A percentile compares a stretch with the other conserved stretches of the same genome.
Evolutionary conservation across 768 basidiomycete genomes (phyloP).

Genomic region (Leccinum longicurvipes): DNA sequence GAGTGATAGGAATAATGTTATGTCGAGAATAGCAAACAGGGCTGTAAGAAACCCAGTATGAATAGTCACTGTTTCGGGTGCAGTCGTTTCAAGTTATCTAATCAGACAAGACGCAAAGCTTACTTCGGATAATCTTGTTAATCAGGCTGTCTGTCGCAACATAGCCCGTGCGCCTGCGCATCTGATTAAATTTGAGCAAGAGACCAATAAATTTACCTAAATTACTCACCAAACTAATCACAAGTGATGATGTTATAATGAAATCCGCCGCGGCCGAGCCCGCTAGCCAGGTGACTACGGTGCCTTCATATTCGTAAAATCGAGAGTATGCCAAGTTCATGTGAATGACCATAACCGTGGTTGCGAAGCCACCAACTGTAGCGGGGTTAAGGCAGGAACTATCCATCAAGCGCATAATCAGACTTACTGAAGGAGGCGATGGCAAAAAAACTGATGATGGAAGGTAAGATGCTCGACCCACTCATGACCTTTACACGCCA

Average conservation of each 20-base stretch:
- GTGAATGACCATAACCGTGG: constrained; percentile 26
- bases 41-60: constrained; percentile 27
- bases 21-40: constrained; percentile 16
- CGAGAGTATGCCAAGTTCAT: background rate
- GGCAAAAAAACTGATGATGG: constrained; percentile 20
- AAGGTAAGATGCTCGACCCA: constrained; percentile 25
- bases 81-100: background rate
- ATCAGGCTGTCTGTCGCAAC: constrained; percentile 34
- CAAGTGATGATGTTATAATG: background rate
- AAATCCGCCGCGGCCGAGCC: background rate
- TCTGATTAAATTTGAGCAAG: constrained; percentile 20
- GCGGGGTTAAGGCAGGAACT: background rate
- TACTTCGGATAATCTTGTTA: constrained; percentile 42
- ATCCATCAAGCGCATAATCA: background rate
- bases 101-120: background rate
- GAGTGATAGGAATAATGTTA: constrained; percentile 13
- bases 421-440: constrained; percentile 9
- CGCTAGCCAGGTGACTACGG: background rate
- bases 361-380: constrained; percentile 35
- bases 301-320: background rate
- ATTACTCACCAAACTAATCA: background rate
- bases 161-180: constrained; percentile 42
- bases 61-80: constrained; percentile 22
- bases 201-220: background rate
- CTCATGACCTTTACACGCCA: constrained; percentile 40